Conservation (phyloP, 2,329 filamentous ascomycete species). For the Coniochaeta hoffmannii region DNA sequence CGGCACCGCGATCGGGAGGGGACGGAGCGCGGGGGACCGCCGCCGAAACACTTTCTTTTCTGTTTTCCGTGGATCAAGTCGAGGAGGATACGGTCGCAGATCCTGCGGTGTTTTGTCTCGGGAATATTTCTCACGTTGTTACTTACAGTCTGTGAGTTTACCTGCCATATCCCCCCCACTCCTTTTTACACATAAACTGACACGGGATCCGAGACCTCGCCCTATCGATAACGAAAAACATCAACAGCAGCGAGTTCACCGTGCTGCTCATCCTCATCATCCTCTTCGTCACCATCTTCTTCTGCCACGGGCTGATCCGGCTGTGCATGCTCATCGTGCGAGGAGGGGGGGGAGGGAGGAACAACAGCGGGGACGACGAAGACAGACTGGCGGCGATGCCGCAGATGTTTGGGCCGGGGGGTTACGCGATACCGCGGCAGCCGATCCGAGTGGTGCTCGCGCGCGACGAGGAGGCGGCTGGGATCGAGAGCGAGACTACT, state of each 20-base stretch:
- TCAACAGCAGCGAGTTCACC: conserved; percentile 64
- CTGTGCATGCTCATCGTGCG: conserved; percentile 60
- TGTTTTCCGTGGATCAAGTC: conserved; percentile 52
- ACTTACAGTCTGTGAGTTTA: conserved; percentile 61
- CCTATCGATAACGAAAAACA: conserved; percentile 58
- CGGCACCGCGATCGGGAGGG: not conserved
- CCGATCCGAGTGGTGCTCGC: conserved; percentile 74
- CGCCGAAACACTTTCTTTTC: conserved; percentile 38
- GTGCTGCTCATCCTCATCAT: conserved; percentile 75
- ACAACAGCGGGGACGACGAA: conserved; percentile 12
- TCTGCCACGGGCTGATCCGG: conserved; percentile 70
- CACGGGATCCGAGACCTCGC: conserved; percentile 54
- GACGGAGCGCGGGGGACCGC: conserved; percentile 9
- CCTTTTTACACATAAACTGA: not conserved
- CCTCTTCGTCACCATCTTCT: conserved; percentile 66
- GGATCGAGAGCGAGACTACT: conserved; percentile 44
- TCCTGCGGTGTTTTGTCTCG: conserved; percentile 57
- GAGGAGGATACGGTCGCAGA: conserved; percentile 42
- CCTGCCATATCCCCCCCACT: not conserved
- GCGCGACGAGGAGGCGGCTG: conserved; percentile 63
- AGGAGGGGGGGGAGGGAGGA: conserved; percentile 26
- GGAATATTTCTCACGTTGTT: conserved; percentile 53
- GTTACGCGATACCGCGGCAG: conserved; percentile 61
- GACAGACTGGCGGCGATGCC: conserved; percentile 11
- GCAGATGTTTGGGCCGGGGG: conserved; percentile 46